phyloP scores from a whole-genome alignment of 768 basidiomycete species.

The Pleurotus pulmonarius region DNA sequence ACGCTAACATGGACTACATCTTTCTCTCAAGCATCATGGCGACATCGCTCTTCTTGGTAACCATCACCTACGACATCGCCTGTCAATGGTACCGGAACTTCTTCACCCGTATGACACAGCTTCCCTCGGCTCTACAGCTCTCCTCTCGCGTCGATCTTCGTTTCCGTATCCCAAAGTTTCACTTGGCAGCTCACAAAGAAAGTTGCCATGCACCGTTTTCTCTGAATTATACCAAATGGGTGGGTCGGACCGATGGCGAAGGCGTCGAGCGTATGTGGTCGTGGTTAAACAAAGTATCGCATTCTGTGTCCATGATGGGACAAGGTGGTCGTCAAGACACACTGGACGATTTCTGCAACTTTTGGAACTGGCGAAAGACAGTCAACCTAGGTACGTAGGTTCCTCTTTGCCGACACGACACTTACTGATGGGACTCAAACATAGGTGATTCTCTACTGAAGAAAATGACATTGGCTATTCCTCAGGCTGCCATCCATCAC shows the following conservation, averaged over 20 bases:
- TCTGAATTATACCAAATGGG: conserved; percentile 21
- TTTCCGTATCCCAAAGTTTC: conserved; percentile 20
- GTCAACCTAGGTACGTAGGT: conserved; percentile 11
- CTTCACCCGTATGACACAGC: neutral
- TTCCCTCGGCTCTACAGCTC: conserved; percentile 6
- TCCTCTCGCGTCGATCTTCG: neutral
- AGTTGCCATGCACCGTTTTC: conserved; percentile 20
- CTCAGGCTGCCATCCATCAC: conserved; percentile 13
- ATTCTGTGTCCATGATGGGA: conserved; percentile 15
- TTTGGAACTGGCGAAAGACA: conserved; percentile 19
- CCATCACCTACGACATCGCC: conserved; percentile 14
- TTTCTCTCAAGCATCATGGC: neutral
- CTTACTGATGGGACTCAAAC: neutral
- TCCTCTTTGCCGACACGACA: neutral
- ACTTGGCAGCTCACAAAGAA: conserved; percentile 15
- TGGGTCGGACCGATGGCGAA: conserved; percentile 29
- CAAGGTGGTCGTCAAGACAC: conserved; percentile 19
- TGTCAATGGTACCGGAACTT: conserved; percentile 8
- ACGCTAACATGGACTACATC: too few species aligned
- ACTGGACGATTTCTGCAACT: conserved; percentile 19
- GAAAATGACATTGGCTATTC: conserved; percentile 10
- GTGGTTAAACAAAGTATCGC: conserved; percentile 12
- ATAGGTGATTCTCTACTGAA: conserved; percentile 11
- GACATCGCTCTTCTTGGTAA: neutral
- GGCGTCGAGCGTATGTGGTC: conserved; percentile 19